A percentile compares a stretch with the other conserved stretches of the same genome.
Evolutionary conservation across 1,284 basidiomycete genomes (phyloP).

Genomic region (Singerocomus rubriflavus): DNA sequence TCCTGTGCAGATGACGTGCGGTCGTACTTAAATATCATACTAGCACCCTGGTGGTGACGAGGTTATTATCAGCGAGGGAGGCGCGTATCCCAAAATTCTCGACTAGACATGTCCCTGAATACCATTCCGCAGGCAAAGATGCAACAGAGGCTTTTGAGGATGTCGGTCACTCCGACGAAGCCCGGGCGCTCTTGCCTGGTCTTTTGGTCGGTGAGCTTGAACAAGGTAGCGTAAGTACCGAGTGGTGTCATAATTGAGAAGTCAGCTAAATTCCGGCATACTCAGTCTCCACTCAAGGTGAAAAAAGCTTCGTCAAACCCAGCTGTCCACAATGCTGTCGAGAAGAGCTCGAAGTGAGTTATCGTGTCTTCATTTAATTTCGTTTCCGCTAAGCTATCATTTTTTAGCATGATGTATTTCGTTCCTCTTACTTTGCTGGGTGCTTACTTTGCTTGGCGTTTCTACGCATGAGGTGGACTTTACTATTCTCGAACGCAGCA

Average conservation of each 20-base stretch:
- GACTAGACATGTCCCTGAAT: constrained; percentile 1
- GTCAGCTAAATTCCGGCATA: background rate
- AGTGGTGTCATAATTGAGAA: background rate
- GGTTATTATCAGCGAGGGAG: constrained; percentile 90
- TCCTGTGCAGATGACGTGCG: background rate
- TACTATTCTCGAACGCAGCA: background rate
- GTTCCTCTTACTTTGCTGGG: constrained; percentile 71
- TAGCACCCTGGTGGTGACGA: constrained; percentile 95
- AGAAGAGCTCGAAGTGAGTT: constrained; percentile 69
- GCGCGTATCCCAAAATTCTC: constrained; percentile 48
- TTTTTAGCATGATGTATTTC: constrained; percentile 70
- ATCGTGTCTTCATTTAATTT: background rate
- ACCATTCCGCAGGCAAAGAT: constrained; percentile 65
- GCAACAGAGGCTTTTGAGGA: constrained; percentile 99
- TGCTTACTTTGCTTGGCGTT: constrained; percentile 81
- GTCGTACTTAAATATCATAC: background rate
- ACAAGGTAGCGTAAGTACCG: constrained; percentile 54
- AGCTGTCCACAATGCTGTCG: constrained; percentile 44
- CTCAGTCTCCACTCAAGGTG: constrained; percentile 37
- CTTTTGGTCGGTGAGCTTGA: constrained; percentile 82
- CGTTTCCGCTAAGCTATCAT: background rate
- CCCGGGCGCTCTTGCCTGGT: constrained; percentile 79
- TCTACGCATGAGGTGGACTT: constrained; percentile 46
- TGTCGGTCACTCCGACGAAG: constrained; percentile 99
- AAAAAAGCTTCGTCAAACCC: constrained; percentile 42